Evolutionary conservation across 2,329 filamentous ascomycete genomes (phyloP).

Genomic region (Coniochaeta sp.): DNA sequence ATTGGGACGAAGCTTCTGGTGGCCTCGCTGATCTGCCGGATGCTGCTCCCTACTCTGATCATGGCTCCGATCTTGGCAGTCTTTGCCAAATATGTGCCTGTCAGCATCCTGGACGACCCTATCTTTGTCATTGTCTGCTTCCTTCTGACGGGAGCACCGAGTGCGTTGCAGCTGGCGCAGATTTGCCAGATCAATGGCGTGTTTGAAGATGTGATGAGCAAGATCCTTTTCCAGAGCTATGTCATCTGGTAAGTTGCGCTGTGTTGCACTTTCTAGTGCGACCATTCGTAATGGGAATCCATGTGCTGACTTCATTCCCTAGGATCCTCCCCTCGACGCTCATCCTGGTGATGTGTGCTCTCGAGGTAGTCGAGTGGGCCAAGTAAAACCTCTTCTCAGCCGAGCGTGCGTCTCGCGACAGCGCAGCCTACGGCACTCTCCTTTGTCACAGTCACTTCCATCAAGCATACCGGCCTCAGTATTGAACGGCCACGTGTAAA

Average conservation of each 20-base stretch:
- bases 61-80: slow-evolving; percentile 88
- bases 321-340: slow-evolving; percentile 93
- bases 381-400: slow-evolving; percentile 7
- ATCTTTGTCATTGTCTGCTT: slow-evolving; percentile 99
- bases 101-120: slow-evolving; percentile 93
- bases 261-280: not conserved
- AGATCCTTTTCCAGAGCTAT: slow-evolving; percentile 90
- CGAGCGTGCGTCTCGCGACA: not conserved
- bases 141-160: slow-evolving; percentile 87
- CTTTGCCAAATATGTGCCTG: slow-evolving; percentile 79
- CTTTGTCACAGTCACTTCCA: not conserved
- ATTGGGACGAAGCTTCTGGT: slow-evolving; percentile 72
- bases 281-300: not conserved
- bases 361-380: slow-evolving; percentile 92
- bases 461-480: not conserved
- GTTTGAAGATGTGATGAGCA: slow-evolving; percentile 90
- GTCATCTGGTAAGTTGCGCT: slow-evolving; percentile 68
- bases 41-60: slow-evolving; percentile 83
- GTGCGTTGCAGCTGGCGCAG: slow-evolving; percentile 88
- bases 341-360: slow-evolving; percentile 78
- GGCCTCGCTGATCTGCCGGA: slow-evolving; percentile 78
- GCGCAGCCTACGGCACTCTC: not conserved
- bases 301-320: slow-evolving; percentile 16
- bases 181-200: slow-evolving; percentile 98
- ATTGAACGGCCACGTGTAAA: not conserved